Base-by-base conservation (phyloP, 2,329 filamentous ascomycete species). In the Exophiala viscosa region DNA sequence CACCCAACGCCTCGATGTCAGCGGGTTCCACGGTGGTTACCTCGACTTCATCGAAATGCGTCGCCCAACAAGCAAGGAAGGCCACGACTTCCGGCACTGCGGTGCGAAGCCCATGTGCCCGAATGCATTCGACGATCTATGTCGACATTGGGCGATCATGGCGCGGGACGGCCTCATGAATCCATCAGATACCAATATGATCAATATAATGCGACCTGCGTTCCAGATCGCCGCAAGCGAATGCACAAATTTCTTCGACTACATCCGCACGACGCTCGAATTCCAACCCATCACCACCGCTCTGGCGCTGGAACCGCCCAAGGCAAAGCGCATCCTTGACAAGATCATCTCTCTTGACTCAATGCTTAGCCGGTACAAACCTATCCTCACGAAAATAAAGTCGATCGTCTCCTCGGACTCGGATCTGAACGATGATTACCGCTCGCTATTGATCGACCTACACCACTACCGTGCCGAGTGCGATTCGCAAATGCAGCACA, bases 191-290 rank as follows among this genome's bases (percentile, higher is more conserved):
- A 35, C 23, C 5, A 56, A 46, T 36, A 15, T 59, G n/a, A 9
- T 59, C 47, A 52, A 50, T 18, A 48, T 59, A 18, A 58, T 58
- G 55, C 47, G 50, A 33, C 58, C 58, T 15, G 57, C 52, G n/a
- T 55, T 60, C 14, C 58, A 60, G 23, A 57, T 60, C 15, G 58
- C 58, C 9, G 58, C 58, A 14, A 54, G 52, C 39, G 58, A 60
- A 48, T 58, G 52, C 34, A 43, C 50, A 36, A 58, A 51, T 17
- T 56, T 58, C 39, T 57, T 60, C 52, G 52, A 57, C 13, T 60
- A 57, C 45, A 55, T 60, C 42, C 54, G 52, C 13, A 23, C 52
- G 8, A 58, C 52, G 11, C 53, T 60, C 3, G 52, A 57, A 36
- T 45, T 32, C 36, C 52, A 58, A n/a, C 23, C 45, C n/a, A 47